Evolutionary conservation across 768 basidiomycete species (phyloP).

Genomic region (Cystofilobasidium capitatum): DNA sequence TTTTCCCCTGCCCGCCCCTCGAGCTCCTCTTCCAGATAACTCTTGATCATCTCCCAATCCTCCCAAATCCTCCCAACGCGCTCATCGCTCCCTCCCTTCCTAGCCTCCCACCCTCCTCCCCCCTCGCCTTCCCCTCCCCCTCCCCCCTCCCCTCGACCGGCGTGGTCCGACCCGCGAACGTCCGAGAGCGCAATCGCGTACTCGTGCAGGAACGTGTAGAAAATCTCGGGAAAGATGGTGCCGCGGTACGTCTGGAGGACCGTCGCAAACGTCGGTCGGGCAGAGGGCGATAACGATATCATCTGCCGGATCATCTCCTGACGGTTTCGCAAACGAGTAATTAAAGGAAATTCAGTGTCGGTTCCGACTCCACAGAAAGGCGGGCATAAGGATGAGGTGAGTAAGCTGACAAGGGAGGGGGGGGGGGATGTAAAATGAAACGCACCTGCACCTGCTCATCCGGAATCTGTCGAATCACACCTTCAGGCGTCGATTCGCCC

Average conservation of each 20-base stretch:
- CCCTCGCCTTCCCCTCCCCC: constrained; percentile 35
- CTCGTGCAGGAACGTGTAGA: constrained; percentile 88
- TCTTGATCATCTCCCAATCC: constrained; percentile 15
- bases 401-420: background rate
- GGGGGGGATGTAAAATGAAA: background rate
- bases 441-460: constrained; percentile 72
- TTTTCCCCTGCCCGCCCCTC: background rate
- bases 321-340: background rate
- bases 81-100: constrained; percentile 3
- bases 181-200: constrained; percentile 76
- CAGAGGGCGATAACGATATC: constrained; percentile 79
- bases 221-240: constrained; percentile 77
- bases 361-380: too few relatives aligned
- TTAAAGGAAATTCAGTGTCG: fast-evolving
- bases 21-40: constrained; percentile 11
- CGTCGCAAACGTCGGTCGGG: constrained; percentile 60
- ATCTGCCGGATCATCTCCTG: constrained; percentile 82
- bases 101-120: background rate
- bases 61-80: constrained; percentile 9
- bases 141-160: constrained; percentile 34
- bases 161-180: constrained; percentile 40
- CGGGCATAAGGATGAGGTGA: too few relatives aligned
- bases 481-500: constrained; percentile 54
- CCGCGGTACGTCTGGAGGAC: constrained; percentile 65
- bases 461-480: constrained; percentile 64